Evolutionary conservation across 345 rosid genomes (phyloP).

Genomic region (Cardamine chenopodiifolia): DNA sequence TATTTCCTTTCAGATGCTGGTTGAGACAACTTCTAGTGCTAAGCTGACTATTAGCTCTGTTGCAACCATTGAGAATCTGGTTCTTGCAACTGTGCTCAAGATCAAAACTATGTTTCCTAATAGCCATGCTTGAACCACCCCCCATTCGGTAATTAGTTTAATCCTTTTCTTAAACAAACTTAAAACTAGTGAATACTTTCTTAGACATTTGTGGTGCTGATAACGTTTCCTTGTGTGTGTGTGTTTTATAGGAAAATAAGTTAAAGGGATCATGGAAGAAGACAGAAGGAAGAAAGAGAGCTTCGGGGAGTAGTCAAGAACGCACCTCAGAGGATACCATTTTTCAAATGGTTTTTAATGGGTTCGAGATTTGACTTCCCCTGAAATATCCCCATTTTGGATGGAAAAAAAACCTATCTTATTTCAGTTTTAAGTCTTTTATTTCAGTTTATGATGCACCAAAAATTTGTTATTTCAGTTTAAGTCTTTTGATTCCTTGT

Average conservation of each 20-base stretch:
- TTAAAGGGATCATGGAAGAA: conserved; percentile 21
- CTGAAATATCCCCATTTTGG: not conserved
- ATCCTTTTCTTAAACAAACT: not conserved
- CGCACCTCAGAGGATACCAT: conserved; percentile 62
- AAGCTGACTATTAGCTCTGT: conserved; percentile 74
- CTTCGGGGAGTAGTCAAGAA: conserved; percentile 74
- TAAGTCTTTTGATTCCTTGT: conserved; percentile 3
- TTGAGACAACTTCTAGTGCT: conserved; percentile 57
- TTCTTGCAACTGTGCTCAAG: conserved; percentile 69
- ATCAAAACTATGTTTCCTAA: conserved; percentile 57
- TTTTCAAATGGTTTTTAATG: conserved; percentile 20
- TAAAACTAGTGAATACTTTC: not conserved
- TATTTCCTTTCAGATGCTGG: conserved; percentile 78
- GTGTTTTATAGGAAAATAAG: conserved; percentile 37
- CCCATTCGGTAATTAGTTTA: not conserved
- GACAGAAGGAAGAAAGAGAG: conserved; percentile 14
- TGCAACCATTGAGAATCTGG: conserved; percentile 76
- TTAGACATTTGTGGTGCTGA: not conserved
- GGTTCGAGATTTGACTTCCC: conserved; percentile 90
- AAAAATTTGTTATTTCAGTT: conserved; percentile 6
- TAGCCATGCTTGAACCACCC: conserved; percentile 39
- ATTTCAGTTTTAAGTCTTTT: not conserved
- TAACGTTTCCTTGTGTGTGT: not conserved
- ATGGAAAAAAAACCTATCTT: not conserved
- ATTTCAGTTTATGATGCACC: not conserved